Base-by-base conservation (phyloP, 83 land plant species). In the Isoetes engelmannii region DNA sequence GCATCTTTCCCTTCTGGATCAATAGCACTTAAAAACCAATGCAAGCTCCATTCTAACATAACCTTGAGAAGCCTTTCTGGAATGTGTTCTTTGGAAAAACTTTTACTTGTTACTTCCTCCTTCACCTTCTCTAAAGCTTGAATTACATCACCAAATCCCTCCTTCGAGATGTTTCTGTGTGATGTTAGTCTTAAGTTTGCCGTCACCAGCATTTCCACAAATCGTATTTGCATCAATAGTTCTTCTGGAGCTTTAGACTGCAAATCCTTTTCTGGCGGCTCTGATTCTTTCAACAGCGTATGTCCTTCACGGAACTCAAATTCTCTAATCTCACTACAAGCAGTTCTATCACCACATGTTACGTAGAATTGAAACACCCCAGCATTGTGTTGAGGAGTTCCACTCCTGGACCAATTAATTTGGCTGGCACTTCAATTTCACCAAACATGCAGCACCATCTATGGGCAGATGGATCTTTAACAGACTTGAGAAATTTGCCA, bases 361-460 rank as follows among this genome's bases (percentile, higher is more conserved):
- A 89, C 67, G 61, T 84, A 89, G 53, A 89, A 89, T 0, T 90
- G 87, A 28, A 89, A 80, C 61, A 80, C 70, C 46, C 91, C 95
- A 81, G 80, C 70, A 20, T 63, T 55, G 47, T 75, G 91, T 5
- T 43, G 15, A 42, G 91, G 91, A 67, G 87, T 65, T 77, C 59
- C 70, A 73, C 79, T 47, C 88, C 87, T 71, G 75, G 69, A 12
- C 63, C 74, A 42, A 89, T 5, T 66, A 87, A 57, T 56, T 87
- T 84, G 6, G 85, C 91, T 13, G 90, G 90, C 68, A 89, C 95
- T 76, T 87, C 95, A 19, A 89, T 57, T 72, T 89, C 95, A 17
- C 95, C 95, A 84, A 89, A 89, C 95, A 85, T 89, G 55, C 95
- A 89, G 65, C 86, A 85, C 88, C 88, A 87, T 37, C 71, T 73